phyloP scores from a whole-genome alignment of 345 rosid species.

The Tarenaya hassleriana region DNA sequence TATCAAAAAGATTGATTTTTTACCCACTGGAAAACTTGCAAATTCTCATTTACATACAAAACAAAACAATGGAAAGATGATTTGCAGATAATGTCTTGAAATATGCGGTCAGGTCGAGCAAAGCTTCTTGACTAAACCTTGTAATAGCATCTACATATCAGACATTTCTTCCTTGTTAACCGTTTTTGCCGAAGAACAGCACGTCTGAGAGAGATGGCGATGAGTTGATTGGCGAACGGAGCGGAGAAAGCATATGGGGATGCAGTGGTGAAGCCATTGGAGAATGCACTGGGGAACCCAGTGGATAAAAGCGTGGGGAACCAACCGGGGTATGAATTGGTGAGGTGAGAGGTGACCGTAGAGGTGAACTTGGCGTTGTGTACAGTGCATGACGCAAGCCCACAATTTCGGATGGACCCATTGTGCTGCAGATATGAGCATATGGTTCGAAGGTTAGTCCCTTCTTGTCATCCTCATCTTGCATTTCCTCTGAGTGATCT shows the following conservation, averaged over 20 bases:
- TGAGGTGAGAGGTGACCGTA: slow-evolving; percentile 27
- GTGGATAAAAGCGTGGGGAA: slow-evolving; percentile 25
- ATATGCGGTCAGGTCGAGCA: not conserved
- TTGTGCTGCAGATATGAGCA: too few species aligned
- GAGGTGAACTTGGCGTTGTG: slow-evolving; percentile 26
- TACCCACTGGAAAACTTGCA: too few species aligned
- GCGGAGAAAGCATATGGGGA: slow-evolving; percentile 25
- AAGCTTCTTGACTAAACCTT: not conserved
- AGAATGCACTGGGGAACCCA: slow-evolving; percentile 20
- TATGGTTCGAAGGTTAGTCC: too few species aligned
- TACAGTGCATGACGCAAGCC: slow-evolving; percentile 27
- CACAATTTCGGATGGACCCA: too few species aligned
- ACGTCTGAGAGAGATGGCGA: slow-evolving; percentile 29
- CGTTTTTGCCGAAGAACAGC: slow-evolving; percentile 24
- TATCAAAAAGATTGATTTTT: too few species aligned
- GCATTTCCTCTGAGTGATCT: slow-evolving; percentile 4
- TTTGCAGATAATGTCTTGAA: not conserved
- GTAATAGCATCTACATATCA: not conserved
- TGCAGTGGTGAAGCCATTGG: slow-evolving; percentile 22
- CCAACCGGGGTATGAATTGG: slow-evolving; percentile 29
- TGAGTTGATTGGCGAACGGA: slow-evolving; percentile 29
- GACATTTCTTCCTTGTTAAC: not conserved
- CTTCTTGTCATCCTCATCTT: too few species aligned
- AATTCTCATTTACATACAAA: too few species aligned
- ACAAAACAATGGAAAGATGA: not conserved